phyloP scores from a whole-genome alignment of 2,329 filamentous ascomycete species.

The Neonectria neomacrospora region DNA sequence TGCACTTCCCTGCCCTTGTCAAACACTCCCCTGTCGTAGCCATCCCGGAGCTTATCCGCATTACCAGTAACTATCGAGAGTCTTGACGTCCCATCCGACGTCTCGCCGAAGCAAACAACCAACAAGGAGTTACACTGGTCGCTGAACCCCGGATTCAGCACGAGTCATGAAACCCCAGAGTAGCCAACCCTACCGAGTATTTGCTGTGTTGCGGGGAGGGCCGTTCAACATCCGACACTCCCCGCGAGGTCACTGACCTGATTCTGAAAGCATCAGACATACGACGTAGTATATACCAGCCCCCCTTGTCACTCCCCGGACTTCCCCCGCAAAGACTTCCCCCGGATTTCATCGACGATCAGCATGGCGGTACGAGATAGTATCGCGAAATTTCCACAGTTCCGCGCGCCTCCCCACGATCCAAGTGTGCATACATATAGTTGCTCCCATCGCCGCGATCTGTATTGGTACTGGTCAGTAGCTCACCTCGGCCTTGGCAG shows the following conservation, averaged over 20 bases:
- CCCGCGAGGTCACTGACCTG: neutral
- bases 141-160: no score
- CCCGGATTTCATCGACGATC: neutral
- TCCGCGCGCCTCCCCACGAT: neutral
- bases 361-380: neutral
- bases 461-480: no score
- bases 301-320: neutral
- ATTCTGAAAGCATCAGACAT: neutral
- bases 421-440: neutral
- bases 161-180: neutral
- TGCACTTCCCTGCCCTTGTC: neutral
- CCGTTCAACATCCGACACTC: neutral
- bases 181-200: neutral
- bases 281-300: no score
- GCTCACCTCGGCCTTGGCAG: neutral
- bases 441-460: neutral
- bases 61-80: no score
- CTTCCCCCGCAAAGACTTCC: neutral
- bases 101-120: neutral
- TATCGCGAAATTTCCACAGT: neutral
- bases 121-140: neutral
- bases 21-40: no score
- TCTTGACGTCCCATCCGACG: neutral
- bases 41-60: no score
- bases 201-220: neutral